Percentiles rank a stretch among this genome's conserved stretches.
Evolutionary conservation across 768 basidiomycete species (phyloP).

Genomic region (Russula compacta): DNA sequence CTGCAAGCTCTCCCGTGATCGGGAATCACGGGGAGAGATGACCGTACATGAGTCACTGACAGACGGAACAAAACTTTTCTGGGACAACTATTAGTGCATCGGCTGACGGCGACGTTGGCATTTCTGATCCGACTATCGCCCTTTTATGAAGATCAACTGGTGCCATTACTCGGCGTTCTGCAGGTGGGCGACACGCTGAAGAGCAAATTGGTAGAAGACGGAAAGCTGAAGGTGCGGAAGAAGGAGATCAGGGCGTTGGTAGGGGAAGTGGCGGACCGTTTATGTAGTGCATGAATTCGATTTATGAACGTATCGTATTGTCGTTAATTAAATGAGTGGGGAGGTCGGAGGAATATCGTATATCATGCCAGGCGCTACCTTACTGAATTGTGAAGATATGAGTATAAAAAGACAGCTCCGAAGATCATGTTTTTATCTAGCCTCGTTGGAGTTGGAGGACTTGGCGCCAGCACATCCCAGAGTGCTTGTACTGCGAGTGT

Average conservation of each 20-base stretch:
- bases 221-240: constrained; percentile 49
- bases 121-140: constrained; percentile 72
- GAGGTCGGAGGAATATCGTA: not conserved
- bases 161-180: constrained; percentile 60
- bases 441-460: no score
- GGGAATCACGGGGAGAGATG: not conserved
- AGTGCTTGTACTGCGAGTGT: no score
- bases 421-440: no score
- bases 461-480: no score
- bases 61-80: not conserved
- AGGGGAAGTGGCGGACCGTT: constrained; percentile 46
- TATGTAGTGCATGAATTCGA: constrained; percentile 24
- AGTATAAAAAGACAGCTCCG: not conserved
- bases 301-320: not conserved
- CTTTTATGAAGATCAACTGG: constrained; percentile 44
- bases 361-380: not conserved
- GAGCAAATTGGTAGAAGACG: constrained; percentile 42
- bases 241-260: constrained; percentile 58
- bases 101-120: constrained; percentile 69
- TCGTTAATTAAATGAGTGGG: no score
- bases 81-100: constrained; percentile 63
- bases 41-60: not conserved
- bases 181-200: constrained; percentile 47
- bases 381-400: not conserved
- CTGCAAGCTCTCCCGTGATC: not conserved